Percentiles rank a stretch among this genome's conserved stretches.
phyloP scores from a whole-genome alignment of 1,284 basidiomycete species.

The Puccinia horiana region DNA sequence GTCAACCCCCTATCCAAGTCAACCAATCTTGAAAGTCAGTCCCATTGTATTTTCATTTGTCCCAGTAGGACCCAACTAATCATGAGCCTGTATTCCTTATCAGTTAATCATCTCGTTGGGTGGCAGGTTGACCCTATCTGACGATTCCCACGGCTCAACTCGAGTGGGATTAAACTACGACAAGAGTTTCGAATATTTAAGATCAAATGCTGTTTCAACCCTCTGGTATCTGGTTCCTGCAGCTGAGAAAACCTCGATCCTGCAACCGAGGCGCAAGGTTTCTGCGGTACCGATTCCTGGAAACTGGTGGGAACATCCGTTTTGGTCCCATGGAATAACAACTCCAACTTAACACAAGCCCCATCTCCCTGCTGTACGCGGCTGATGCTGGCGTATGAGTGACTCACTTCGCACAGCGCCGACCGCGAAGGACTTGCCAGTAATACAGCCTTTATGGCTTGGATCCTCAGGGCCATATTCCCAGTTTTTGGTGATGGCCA shows the following conservation, averaged over 20 bases:
- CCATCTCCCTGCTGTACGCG: too few relatives aligned
- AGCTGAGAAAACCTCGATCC: neutral
- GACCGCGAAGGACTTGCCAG: too few relatives aligned
- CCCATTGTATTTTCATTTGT: neutral
- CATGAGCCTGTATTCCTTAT: neutral
- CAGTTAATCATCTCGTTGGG: conserved; percentile 70
- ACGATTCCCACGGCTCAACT: conserved; percentile 89
- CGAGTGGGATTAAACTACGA: conserved; percentile 85
- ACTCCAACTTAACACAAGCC: neutral
- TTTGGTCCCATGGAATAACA: conserved; percentile 35
- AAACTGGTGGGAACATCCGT: conserved; percentile 44
- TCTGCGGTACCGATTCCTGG: conserved; percentile 18
- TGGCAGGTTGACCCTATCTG: conserved; percentile 82
- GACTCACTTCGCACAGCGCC: too few relatives aligned
- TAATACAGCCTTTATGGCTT: too few relatives aligned
- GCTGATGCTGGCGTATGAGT: too few relatives aligned
- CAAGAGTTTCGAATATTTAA: conserved; percentile 70
- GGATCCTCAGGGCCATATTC: too few relatives aligned
- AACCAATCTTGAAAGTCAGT: conserved; percentile 73
- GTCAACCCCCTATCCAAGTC: conserved; percentile 77
- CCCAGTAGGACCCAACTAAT: conserved; percentile 27
- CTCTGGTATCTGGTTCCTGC: conserved; percentile 68
- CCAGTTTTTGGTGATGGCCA: too few relatives aligned
- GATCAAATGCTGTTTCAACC: conserved; percentile 65
- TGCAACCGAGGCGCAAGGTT: conserved; percentile 44